Evolutionary conservation across 352 stramenopile species (phyloP).

Genomic region (Phytophthora hibernalis): DNA sequence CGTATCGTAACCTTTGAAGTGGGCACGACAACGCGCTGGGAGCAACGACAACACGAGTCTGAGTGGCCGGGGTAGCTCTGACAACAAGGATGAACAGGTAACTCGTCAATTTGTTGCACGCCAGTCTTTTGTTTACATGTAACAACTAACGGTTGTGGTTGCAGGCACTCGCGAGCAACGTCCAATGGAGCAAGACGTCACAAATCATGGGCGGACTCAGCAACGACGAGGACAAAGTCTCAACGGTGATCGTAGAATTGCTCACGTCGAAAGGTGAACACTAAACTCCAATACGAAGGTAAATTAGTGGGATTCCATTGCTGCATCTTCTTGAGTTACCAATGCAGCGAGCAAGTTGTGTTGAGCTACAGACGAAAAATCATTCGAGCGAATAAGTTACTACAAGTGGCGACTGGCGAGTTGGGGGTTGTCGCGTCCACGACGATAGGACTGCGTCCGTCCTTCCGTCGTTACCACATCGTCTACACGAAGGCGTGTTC

Average conservation of each 20-base stretch:
- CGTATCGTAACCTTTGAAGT: constrained; percentile 36
- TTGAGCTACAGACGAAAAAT: constrained; percentile 3
- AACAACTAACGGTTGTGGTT: no score
- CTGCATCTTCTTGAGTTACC: constrained; percentile 20
- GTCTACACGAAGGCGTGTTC: constrained; percentile 38
- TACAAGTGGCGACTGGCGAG: background rate
- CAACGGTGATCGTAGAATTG: constrained; percentile 61
- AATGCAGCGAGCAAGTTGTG: constrained; percentile 17
- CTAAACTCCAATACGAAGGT: constrained; percentile 3
- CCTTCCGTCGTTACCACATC: constrained; percentile 7
- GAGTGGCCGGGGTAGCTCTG: constrained; percentile 28
- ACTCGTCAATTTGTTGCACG: constrained; percentile 6
- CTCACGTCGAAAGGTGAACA: constrained; percentile 42
- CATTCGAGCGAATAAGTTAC: constrained; percentile 19
- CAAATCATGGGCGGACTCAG: constrained; percentile 68
- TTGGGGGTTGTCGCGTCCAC: background rate
- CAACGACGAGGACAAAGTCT: constrained; percentile 60
- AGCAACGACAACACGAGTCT: constrained; percentile 38
- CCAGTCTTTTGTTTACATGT: constrained; percentile 12
- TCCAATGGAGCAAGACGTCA: constrained; percentile 62
- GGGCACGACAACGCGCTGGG: constrained; percentile 52
- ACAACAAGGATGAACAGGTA: constrained; percentile 38
- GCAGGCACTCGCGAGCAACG: constrained; percentile 46
- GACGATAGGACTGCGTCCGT: constrained; percentile 14
- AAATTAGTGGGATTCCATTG: constrained; percentile 6